Conservation (phyloP, 2,329 filamentous ascomycete genomes). For the Coniochaeta hoffmannii region DNA sequence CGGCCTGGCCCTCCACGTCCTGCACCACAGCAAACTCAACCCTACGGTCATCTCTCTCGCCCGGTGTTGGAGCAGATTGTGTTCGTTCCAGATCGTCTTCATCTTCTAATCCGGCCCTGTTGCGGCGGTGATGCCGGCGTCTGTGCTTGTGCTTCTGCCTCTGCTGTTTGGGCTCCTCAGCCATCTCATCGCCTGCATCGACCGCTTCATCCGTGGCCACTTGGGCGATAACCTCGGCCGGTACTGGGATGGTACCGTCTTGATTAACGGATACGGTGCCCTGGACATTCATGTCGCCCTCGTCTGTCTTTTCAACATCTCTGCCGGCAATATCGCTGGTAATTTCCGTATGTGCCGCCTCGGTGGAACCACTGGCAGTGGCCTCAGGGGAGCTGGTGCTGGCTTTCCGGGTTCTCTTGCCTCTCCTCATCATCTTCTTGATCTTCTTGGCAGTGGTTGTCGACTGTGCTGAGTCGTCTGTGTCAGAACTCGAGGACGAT, state of each 20-base stretch:
- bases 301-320: too few relatives aligned
- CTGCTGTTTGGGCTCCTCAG: slow-evolving; percentile 7
- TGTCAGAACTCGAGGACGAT: slow-evolving; percentile 46
- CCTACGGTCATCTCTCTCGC: slow-evolving; percentile 22
- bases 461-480: slow-evolving; percentile 41
- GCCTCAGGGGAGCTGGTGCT: slow-evolving; percentile 23
- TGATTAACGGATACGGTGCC: neutral
- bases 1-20: slow-evolving; percentile 22
- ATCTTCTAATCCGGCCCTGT: slow-evolving; percentile 13
- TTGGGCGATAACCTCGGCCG: slow-evolving; percentile 7
- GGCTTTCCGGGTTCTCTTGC: slow-evolving; percentile 56
- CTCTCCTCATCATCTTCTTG: slow-evolving; percentile 52
- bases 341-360: neutral
- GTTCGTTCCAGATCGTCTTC: neutral
- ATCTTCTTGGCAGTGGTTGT: slow-evolving; percentile 50
- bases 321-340: neutral
- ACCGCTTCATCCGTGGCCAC: slow-evolving; percentile 6
- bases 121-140: slow-evolving; percentile 24
- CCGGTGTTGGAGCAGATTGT: slow-evolving; percentile 3
- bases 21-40: slow-evolving; percentile 35
- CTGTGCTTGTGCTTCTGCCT: slow-evolving; percentile 27
- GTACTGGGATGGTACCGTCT: neutral
- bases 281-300: too few relatives aligned
- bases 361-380: neutral
- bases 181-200: slow-evolving; percentile 12